A percentile compares a stretch with the other conserved stretches of the same genome.
These are phyloP conservation scores for Agroathelia rolfsii DNA, from an alignment of 1,284 basidiomycete genomes.

Conservation along the genomic window DNA sequence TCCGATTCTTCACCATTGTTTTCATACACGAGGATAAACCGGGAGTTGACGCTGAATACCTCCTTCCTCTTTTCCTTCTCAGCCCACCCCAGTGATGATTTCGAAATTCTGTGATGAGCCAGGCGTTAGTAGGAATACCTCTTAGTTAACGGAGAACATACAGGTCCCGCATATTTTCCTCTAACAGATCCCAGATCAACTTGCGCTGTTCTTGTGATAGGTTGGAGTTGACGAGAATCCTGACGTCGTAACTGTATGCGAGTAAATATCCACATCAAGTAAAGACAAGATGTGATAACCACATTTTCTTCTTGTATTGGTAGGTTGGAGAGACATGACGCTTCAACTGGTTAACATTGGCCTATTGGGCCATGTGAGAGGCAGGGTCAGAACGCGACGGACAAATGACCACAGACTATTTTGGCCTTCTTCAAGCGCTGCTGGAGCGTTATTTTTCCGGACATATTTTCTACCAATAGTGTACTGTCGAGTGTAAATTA, in stretches of 20 bases:
- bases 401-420: no score
- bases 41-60: slow-evolving; percentile 46
- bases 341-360: no score
- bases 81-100: slow-evolving; percentile 63
- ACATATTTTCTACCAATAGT: no score
- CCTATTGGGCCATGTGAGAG: no score
- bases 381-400: no score
- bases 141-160: slow-evolving; percentile 21
- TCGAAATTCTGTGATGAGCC: not conserved
- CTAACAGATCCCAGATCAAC: slow-evolving; percentile 43
- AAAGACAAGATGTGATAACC: no score
- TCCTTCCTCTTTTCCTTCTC: slow-evolving; percentile 45
- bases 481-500: no score
- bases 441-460: no score
- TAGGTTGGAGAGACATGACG: no score
- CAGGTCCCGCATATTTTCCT: slow-evolving; percentile 48
- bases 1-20: slow-evolving; percentile 10
- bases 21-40: slow-evolving; percentile 43
- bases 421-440: no score
- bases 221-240: slow-evolving; percentile 27
- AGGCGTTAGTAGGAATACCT: not conserved
- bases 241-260: slow-evolving; percentile 24
- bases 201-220: slow-evolving; percentile 28
- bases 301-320: no score
- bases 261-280: no score